Conservation (phyloP, 805 yeast species). For the Isabelozyma gotoi region DNA sequence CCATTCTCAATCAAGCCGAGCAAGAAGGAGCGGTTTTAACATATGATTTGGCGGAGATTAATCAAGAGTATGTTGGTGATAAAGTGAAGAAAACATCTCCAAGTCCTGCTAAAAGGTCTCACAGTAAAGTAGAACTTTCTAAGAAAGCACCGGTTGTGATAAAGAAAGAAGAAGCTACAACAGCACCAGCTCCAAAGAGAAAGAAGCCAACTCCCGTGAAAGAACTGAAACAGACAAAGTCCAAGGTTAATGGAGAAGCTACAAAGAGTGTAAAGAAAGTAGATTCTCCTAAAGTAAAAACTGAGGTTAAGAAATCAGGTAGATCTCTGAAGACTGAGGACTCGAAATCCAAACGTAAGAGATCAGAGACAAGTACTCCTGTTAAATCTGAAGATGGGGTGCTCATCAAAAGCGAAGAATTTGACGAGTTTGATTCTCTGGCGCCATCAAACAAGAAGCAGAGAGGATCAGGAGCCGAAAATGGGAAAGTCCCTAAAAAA, state of each 20-base stretch:
- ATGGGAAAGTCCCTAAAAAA: not conserved
- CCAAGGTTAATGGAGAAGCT: too few species aligned
- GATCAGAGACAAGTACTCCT: not conserved
- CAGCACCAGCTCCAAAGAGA: too few species aligned
- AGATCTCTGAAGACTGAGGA: too few species aligned
- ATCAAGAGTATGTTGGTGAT: not conserved
- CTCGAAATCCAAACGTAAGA: conserved; percentile 4
- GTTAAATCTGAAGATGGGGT: not conserved
- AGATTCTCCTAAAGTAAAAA: too few species aligned
- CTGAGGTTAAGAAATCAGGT: too few species aligned
- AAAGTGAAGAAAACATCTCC: conserved; percentile 3
- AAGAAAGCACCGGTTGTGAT: conserved; percentile 9
- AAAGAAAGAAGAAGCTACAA: too few species aligned
- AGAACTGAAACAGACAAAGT: conserved; percentile 4
- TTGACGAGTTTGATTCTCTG: conserved; percentile 1
- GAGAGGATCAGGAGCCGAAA: not conserved
- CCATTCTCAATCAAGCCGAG: conserved; percentile 51
- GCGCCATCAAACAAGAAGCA: conserved; percentile 8
- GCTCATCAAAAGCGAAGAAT: conserved; percentile 7
- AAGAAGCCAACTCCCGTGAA: conserved; percentile 7
- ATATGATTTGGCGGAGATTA: conserved; percentile 11
- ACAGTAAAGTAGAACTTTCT: conserved; percentile 7
- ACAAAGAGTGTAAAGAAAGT: too few species aligned
- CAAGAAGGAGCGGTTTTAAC: conserved; percentile 19
- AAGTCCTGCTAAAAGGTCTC: not conserved